These are phyloP conservation scores for Fusarium camptoceras DNA, from an alignment of 2,329 filamentous ascomycete genomes.

Conservation along the genomic window DNA sequence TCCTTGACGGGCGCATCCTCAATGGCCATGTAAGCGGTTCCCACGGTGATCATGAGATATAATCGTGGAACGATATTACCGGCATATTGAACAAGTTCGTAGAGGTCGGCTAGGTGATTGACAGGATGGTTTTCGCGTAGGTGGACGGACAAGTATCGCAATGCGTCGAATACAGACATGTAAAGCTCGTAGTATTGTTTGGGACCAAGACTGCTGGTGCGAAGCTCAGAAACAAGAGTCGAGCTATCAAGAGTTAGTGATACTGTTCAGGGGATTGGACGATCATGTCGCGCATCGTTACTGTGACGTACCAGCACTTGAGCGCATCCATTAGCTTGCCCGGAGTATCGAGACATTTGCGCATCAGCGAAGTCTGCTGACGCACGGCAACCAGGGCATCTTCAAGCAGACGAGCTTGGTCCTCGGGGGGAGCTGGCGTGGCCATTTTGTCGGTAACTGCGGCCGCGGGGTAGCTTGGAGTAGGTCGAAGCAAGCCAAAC, in stretches of 20 bases:
- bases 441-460: slow-evolving; percentile 54
- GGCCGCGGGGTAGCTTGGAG: slow-evolving; percentile 51
- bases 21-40: slow-evolving; percentile 98
- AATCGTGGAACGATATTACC: slow-evolving; percentile 96
- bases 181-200: slow-evolving; percentile 99
- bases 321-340: slow-evolving; percentile 99
- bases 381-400: slow-evolving; percentile 96
- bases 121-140: slow-evolving; percentile 97
- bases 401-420: slow-evolving; percentile 92
- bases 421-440: slow-evolving; percentile 74
- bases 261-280: slow-evolving; percentile 23
- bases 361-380: slow-evolving; percentile 97
- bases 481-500: slow-evolving; percentile 36
- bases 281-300: neutral
- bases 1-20: slow-evolving; percentile 98
- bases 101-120: slow-evolving; percentile 97
- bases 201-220: slow-evolving; percentile 95
- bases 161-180: slow-evolving; percentile 98
- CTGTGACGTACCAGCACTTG: slow-evolving; percentile 89
- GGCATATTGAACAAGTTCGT: slow-evolving; percentile 97
- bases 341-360: slow-evolving; percentile 95
- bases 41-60: slow-evolving; percentile 99
- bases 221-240: slow-evolving; percentile 96
- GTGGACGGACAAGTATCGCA: slow-evolving; percentile 95
- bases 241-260: slow-evolving; percentile 69